These are phyloP conservation scores for Anisodus tanguticus DNA, from an alignment of 257 asterid genomes.

Conservation along the genomic window DNA sequence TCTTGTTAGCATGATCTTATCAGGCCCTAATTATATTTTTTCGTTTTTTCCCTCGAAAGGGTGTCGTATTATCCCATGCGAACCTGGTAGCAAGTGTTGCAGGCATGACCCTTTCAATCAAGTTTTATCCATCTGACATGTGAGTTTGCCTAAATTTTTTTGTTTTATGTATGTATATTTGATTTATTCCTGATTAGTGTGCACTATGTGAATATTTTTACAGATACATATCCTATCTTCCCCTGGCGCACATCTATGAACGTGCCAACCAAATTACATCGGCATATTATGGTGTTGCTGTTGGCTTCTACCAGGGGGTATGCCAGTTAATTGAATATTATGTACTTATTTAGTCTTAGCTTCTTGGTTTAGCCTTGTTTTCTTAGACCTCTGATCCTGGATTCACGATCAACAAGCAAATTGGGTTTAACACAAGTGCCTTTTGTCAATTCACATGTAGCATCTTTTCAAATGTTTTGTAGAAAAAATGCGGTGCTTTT, in stretches of 20 bases:
- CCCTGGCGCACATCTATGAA: slow-evolving; percentile 97
- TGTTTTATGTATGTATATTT: background rate
- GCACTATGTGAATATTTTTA: slow-evolving; percentile 24
- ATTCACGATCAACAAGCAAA: slow-evolving; percentile 5
- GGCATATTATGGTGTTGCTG: slow-evolving; percentile 65
- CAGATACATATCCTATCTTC: slow-evolving; percentile 96
- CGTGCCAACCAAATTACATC: slow-evolving; percentile 80
- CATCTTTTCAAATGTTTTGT: background rate
- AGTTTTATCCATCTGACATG: slow-evolving; percentile 79
- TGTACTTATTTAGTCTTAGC: slow-evolving; percentile 29
- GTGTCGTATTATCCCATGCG: slow-evolving; percentile 84
- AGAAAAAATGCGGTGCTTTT: background rate
- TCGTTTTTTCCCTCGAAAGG: slow-evolving; percentile 50
- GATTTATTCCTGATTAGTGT: slow-evolving; percentile 24
- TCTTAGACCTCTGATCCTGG: slow-evolving; percentile 21
- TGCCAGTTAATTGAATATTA: slow-evolving; percentile 34
- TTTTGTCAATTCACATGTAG: background rate
- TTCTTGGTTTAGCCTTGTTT: slow-evolving; percentile 29
- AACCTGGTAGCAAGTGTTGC: slow-evolving; percentile 81
- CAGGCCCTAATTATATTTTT: background rate
- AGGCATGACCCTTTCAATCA: slow-evolving; percentile 55
- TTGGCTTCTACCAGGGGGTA: slow-evolving; percentile 98
- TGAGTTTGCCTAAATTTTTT: slow-evolving; percentile 52
- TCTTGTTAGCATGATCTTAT: slow-evolving; percentile 15
- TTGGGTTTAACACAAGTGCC: background rate